Evolutionary conservation across 768 basidiomycete species (phyloP).

Genomic region (Chalciporus piperatus): DNA sequence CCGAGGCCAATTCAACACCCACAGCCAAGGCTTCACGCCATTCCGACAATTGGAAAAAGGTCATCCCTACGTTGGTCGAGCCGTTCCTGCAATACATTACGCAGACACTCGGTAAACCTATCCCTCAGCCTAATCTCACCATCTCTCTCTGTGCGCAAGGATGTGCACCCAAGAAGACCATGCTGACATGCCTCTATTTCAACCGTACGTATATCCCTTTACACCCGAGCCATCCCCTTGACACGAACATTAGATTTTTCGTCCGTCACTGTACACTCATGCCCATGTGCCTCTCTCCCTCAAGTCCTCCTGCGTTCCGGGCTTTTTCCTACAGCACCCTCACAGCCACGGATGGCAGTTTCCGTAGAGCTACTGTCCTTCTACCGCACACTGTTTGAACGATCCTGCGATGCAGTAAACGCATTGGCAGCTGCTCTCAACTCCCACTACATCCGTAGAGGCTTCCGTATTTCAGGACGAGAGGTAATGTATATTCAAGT

Average conservation of each 20-base stretch:
- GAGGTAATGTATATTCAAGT: constrained; percentile 16
- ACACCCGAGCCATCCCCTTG: background rate
- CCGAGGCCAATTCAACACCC: background rate
- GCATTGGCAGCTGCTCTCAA: background rate
- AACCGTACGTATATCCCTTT: background rate
- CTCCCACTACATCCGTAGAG: constrained; percentile 6
- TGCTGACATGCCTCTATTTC: constrained; percentile 1
- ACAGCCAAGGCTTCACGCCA: background rate
- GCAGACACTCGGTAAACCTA: constrained; percentile 1
- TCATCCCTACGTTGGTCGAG: background rate
- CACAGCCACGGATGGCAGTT: constrained; percentile 15
- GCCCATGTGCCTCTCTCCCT: constrained; percentile 21
- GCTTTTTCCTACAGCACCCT: constrained; percentile 33
- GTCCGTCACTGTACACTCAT: constrained; percentile 11
- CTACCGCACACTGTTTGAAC: constrained; percentile 34
- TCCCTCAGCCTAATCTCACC: background rate
- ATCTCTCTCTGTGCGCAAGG: background rate
- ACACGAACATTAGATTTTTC: constrained; percentile 15
- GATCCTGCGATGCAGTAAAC: constrained; percentile 32
- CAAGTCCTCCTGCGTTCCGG: constrained; percentile 29
- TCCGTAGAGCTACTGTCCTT: constrained; percentile 33
- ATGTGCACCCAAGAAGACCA: background rate
- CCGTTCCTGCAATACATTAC: background rate
- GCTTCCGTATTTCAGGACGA: constrained; percentile 9
- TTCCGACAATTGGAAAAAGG: background rate